Evolutionary conservation across 257 asterid genomes (phyloP).

Genomic region (Solanum chilense): DNA sequence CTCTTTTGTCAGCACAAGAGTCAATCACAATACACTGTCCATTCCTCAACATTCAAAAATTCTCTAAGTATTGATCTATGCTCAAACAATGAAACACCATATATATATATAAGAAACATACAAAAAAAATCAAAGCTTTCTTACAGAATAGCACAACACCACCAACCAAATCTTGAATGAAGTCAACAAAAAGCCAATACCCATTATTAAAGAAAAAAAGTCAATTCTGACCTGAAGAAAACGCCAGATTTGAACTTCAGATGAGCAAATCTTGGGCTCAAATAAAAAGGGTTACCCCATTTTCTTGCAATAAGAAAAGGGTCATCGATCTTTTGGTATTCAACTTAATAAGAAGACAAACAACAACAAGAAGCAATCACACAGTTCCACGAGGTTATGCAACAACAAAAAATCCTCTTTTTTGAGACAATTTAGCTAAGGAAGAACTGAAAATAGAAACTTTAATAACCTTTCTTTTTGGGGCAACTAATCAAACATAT

Average conservation of each 20-base stretch:
- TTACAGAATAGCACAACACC: not conserved
- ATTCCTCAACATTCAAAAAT: not conserved
- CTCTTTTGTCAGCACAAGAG: not conserved
- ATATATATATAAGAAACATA: too few species aligned
- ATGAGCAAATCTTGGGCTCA: not conserved
- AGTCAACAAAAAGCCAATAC: not conserved
- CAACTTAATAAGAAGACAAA: not conserved
- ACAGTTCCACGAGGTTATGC: not conserved
- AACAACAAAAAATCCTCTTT: not conserved
- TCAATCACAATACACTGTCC: not conserved
- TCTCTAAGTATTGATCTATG: not conserved
- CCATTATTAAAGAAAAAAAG: not conserved
- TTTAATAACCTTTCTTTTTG: not conserved
- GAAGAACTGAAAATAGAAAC: not conserved
- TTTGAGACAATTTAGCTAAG: not conserved
- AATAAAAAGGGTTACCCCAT: constrained; percentile 17
- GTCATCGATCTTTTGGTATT: constrained; percentile 10
- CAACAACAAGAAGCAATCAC: not conserved
- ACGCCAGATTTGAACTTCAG: constrained; percentile 31
- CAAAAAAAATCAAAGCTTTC: not conserved
- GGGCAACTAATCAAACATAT: not conserved
- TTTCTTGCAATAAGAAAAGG: constrained; percentile 17
- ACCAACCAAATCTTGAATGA: constrained; percentile 1
- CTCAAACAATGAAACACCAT: not conserved
- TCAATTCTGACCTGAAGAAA: constrained; percentile 2